Evolutionary conservation across 2,329 filamentous ascomycete genomes (phyloP).

Genomic region (Aspergillus sp.): DNA sequence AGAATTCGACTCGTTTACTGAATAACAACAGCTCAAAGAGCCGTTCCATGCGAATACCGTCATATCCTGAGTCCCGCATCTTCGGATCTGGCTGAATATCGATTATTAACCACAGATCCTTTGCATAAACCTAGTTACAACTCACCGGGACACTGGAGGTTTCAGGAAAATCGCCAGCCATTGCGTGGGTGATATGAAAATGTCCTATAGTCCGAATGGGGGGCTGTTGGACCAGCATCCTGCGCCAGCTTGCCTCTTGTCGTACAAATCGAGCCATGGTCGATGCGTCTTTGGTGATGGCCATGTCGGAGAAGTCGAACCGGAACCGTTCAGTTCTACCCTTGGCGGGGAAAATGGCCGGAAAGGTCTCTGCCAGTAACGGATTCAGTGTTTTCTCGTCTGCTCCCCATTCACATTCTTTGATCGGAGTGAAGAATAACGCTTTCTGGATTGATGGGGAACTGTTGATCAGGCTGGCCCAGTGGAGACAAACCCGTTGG

Average conservation of each 20-base stretch:
- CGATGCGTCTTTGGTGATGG: background rate
- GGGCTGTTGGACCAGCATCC: background rate
- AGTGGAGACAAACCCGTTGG: background rate
- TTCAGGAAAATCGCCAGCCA: background rate
- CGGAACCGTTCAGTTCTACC: background rate
- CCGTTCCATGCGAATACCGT: background rate
- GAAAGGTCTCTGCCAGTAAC: background rate
- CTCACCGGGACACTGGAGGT: background rate
- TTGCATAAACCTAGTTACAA: background rate
- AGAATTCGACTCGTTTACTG: background rate
- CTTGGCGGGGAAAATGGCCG: background rate
- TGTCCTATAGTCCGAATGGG: background rate
- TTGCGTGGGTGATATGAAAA: background rate
- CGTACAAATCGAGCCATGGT: background rate
- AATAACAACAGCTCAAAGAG: background rate
- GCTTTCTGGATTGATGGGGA: background rate
- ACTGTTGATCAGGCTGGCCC: background rate
- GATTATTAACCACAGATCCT: no score
- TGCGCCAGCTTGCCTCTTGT: background rate
- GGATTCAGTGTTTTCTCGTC: background rate
- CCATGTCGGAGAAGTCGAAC: background rate
- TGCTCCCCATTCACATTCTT: background rate
- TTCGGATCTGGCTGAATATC: no score
- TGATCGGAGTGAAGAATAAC: background rate
- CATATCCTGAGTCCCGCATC: background rate